phyloP scores from a whole-genome alignment of 306 rosid species.

The Quercus wislizeni region DNA sequence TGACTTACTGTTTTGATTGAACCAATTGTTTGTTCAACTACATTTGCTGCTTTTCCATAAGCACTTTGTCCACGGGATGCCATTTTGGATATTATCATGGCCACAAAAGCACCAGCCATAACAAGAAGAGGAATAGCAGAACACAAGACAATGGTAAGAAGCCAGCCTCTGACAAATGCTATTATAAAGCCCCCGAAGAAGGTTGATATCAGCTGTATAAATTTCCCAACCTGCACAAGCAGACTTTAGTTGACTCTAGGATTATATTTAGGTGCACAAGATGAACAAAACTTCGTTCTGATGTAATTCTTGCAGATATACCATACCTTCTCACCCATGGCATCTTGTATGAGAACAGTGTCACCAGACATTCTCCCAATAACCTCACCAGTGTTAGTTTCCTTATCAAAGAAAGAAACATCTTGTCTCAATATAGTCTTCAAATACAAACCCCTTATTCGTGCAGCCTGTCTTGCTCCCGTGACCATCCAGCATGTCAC shows the following conservation, averaged over 20 bases:
- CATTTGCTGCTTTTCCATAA: slow-evolving; percentile 25
- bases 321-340: slow-evolving; percentile 33
- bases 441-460: slow-evolving; percentile 25
- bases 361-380: slow-evolving; percentile 32
- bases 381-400: slow-evolving; percentile 28
- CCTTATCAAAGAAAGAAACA: slow-evolving; percentile 25
- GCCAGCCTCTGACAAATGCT: slow-evolving; percentile 28
- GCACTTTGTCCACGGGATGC: slow-evolving; percentile 20
- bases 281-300: background rate
- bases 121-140: slow-evolving; percentile 23
- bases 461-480: slow-evolving; percentile 30
- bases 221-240: slow-evolving; percentile 17
- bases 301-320: background rate
- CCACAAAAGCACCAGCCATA: slow-evolving; percentile 7
- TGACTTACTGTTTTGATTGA: slow-evolving; percentile 35
- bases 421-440: slow-evolving; percentile 31
- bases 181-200: slow-evolving; percentile 28
- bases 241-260: background rate
- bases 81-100: slow-evolving; percentile 11
- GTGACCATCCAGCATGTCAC: slow-evolving; percentile 31
- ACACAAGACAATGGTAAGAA: slow-evolving; percentile 26
- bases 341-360: slow-evolving; percentile 30
- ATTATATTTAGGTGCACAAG: too few relatives aligned
- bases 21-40: slow-evolving; percentile 36
- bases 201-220: slow-evolving; percentile 19